Base-by-base conservation (phyloP, 352 stramenopile genomes). In the Globisporangium ultimum region DNA sequence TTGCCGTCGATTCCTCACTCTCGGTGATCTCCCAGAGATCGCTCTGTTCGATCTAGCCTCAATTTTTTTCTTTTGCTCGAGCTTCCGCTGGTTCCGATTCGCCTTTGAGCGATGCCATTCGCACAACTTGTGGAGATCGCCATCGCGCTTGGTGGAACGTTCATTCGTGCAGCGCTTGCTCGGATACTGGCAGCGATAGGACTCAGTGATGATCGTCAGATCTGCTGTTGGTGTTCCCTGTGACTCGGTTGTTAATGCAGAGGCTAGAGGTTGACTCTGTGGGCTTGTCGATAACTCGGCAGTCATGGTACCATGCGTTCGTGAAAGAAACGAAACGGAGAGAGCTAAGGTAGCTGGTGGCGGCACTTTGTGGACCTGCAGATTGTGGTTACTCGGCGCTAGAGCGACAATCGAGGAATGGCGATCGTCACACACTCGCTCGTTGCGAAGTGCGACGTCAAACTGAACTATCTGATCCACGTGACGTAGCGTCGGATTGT, bases 1-100 rank as follows among this genome's bases (percentile, higher is more conserved):
- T 8, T 40, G 47, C 14, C 48, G 59, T 34, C 53, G 59, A 32
- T 43, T 52, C 13, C 57, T 51, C 10, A 52, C 42, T 50, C 40
- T 43, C 32, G 34, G 51, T 5, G 12, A 43, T 21, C 12, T 51
- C 28, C 28, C 28, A 36, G 28, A 36, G 8, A 36, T 36, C 28
- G 5, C 3, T 36, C 28, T 36, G 28, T 36, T 36, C 28, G 8
- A 8, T 36, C 28, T 65, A 34, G 20, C 45, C 15, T 66, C 66
- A 3, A 59, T 36, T 36, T 71, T 60, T 8, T 61, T 63, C 18
- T 69, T 66, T 28, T 74, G 63, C 45, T 78, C 64, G 22, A 73
- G 58, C 15, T 70, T 70, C 36, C 69, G 67, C 55, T 82, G 73
- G 58, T 79, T 76, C 24, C 59, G 49, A 52, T 82, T 79, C 32